Evolutionary conservation across 2,329 filamentous ascomycete genomes (phyloP).

Genomic region (Calonectria crousiana): DNA sequence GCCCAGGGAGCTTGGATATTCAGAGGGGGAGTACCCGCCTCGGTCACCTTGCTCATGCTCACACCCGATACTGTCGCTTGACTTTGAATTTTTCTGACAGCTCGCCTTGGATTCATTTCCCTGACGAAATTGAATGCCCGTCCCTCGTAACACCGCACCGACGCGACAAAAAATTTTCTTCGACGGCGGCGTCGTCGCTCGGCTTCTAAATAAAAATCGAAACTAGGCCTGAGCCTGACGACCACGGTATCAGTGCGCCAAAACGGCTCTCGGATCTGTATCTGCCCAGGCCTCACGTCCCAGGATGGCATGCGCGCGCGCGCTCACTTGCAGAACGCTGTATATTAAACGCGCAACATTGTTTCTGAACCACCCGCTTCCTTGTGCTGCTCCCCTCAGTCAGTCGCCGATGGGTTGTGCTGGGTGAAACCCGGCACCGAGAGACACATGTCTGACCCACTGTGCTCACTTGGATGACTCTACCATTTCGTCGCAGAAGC

Average conservation of each 20-base stretch:
- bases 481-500: slow-evolving; percentile 32
- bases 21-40: not conserved
- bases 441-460: slow-evolving; percentile 39
- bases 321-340: slow-evolving; percentile 31
- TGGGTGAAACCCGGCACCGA: slow-evolving; percentile 15
- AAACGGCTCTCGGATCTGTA: slow-evolving; percentile 18
- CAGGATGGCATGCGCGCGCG: slow-evolving; percentile 25
- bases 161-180: not conserved
- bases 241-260: slow-evolving; percentile 10
- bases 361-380: slow-evolving; percentile 23
- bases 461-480: slow-evolving; percentile 7
- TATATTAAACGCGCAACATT: slow-evolving; percentile 33
- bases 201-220: slow-evolving; percentile 15
- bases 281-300: slow-evolving; percentile 3
- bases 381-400: slow-evolving; percentile 14
- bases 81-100: not conserved
- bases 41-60: not conserved
- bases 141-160: slow-evolving; percentile 9
- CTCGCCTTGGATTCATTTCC: slow-evolving; percentile 20
- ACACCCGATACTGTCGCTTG: not conserved
- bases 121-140: slow-evolving; percentile 12
- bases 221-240: slow-evolving; percentile 12
- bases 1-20: slow-evolving; percentile 1
- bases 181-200: slow-evolving; percentile 4
- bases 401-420: slow-evolving; percentile 19